Evolutionary conservation across 352 stramenopile genomes (phyloP).

Genomic region (Saprolegnia diclina): DNA sequence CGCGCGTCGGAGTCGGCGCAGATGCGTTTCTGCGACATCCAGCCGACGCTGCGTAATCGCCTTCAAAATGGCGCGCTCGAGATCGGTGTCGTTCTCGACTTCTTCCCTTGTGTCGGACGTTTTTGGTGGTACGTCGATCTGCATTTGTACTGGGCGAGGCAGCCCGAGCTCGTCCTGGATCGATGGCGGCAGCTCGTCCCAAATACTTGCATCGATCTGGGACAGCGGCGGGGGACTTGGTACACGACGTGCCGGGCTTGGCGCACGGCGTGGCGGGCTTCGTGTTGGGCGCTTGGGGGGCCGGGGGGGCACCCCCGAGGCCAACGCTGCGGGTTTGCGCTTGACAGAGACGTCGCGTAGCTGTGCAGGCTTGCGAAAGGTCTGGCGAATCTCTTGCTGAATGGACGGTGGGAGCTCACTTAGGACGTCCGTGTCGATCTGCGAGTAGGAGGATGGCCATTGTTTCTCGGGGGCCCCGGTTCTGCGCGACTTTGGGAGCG

Average conservation of each 20-base stretch:
- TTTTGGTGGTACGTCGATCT: too few species aligned
- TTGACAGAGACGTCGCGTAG: background rate
- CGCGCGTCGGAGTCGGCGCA: slow-evolving; percentile 6
- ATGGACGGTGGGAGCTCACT: slow-evolving; percentile 58
- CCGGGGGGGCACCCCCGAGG: background rate
- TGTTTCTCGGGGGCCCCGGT: slow-evolving; percentile 8
- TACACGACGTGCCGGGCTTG: too few species aligned
- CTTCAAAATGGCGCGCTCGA: background rate
- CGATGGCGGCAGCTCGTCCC: background rate
- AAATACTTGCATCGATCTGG: slow-evolving; percentile 1
- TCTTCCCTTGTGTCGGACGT: too few species aligned
- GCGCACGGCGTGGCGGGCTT: too few species aligned
- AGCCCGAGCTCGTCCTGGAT: slow-evolving; percentile 15
- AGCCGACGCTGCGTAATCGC: slow-evolving; percentile 2
- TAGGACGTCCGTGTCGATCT: slow-evolving; percentile 75
- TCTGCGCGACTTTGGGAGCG: slow-evolving; percentile 32
- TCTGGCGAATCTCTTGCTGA: slow-evolving; percentile 48
- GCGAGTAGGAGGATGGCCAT: slow-evolving; percentile 43
- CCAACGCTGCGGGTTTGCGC: background rate
- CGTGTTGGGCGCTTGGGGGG: background rate
- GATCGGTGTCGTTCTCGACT: too few species aligned
- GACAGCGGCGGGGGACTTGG: background rate
- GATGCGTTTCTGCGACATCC: background rate
- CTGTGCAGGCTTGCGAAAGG: slow-evolving; percentile 5
- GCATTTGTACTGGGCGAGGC: too few species aligned